Evolutionary conservation across 352 stramenopile genomes (phyloP), one percentile per base, ranked within the genome.

Genomic region (Globisporangium takayamanum): DNA sequence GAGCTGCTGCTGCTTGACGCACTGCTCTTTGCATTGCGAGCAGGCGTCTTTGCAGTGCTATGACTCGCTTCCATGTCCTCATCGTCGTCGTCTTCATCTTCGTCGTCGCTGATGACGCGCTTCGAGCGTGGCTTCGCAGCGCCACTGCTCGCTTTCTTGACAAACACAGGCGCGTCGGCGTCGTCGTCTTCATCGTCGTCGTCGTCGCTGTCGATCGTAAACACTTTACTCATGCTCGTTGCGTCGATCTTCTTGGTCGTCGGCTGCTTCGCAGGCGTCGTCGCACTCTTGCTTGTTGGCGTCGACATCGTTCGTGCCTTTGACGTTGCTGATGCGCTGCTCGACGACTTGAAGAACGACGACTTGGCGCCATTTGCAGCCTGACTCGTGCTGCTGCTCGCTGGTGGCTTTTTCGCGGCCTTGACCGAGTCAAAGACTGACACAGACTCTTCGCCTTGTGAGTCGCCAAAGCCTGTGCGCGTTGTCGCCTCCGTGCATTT

Each of bases 121-220:
- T 86, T 87, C 26, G 57, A 55, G 16, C 72, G 73, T 7, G 64
- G 46, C 25, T 73, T 81, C 20, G 54, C 8, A 7, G 50, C 39
- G 11, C 11, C 33, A n/a, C 50, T 50, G 55, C 59, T 64, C 5
- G 63, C 59, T 51, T 87, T 84, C 54, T 78, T 80, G 14, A 94
- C 80, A 70, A 94, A 94, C 55, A 76, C 68, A 10, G 80, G 82
- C 2, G 70, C 72, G 26, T 84, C 80, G 7, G 66, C 76, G 22
- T 28, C 54, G 12, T 30, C 36, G 36, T 77, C 66, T 16, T 63
- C 68, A 12, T 84, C 78, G 10, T 77, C 72, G 53, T 84, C 78
- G 10, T 77, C 72, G 53, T 89, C 80, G 52, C 81, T 91, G 55
- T 91, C 80, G 6, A 92, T 68, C 2, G 76, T 80, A 8, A 89